Evolutionary conservation across 352 stramenopile species (phyloP).

Genomic region (Globisporangium barbulae): DNA sequence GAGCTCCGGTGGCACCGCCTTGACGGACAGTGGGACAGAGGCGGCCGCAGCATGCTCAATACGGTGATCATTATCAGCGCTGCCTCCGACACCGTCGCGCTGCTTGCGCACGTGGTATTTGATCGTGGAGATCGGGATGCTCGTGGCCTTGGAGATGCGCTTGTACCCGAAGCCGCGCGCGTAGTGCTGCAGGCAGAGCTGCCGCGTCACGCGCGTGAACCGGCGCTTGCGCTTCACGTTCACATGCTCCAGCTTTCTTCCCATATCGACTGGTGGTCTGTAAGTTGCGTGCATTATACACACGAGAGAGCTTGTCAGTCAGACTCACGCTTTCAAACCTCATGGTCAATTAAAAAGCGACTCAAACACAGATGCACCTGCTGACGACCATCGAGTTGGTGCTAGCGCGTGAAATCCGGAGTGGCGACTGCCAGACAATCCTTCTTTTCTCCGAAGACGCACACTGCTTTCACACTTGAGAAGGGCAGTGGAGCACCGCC

Average conservation of each 20-base stretch:
- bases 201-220: slow-evolving; percentile 17
- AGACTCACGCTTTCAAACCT: not conserved
- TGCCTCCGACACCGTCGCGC: not conserved
- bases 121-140: slow-evolving; percentile 22
- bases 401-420: too few species aligned
- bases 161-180: slow-evolving; percentile 20
- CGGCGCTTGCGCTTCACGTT: slow-evolving; percentile 9
- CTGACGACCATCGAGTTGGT: too few species aligned
- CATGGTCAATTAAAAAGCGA: too few species aligned
- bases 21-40: too few species aligned
- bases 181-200: slow-evolving; percentile 20
- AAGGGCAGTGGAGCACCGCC: too few species aligned
- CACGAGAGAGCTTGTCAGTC: not conserved
- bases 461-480: too few species aligned
- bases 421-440: too few species aligned
- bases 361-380: too few species aligned
- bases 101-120: slow-evolving; percentile 21
- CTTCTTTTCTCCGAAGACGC: too few species aligned
- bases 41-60: too few species aligned
- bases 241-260: not conserved
- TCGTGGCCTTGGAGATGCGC: slow-evolving; percentile 18
- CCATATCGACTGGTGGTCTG: not conserved
- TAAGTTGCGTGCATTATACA: not conserved
- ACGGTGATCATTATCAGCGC: not conserved
- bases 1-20: not conserved